phyloP scores from a whole-genome alignment of 495 filamentous ascomycete species.

The Geoglossum glabrum region DNA sequence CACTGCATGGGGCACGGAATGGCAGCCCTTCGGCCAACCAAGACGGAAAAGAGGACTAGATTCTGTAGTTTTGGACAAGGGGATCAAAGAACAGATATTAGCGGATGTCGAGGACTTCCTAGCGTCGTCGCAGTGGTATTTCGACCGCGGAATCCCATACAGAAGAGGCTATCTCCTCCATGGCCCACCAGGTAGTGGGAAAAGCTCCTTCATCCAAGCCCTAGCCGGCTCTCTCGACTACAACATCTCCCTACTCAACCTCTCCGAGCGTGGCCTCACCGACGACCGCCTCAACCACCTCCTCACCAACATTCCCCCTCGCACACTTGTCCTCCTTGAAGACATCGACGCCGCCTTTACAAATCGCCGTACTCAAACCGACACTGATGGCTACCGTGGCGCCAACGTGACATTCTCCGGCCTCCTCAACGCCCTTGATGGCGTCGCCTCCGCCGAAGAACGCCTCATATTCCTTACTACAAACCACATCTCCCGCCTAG shows the following conservation, averaged over 20 bases:
- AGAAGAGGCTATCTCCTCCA: conserved; percentile 84
- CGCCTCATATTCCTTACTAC: conserved; percentile 87
- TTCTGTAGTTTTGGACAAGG: conserved; percentile 71
- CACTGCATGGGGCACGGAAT: conserved; percentile 57
- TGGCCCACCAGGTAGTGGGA: conserved; percentile 84
- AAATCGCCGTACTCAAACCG: conserved; percentile 50
- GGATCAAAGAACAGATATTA: conserved; percentile 71
- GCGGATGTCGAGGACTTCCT: conserved; percentile 74
- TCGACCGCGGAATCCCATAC: conserved; percentile 88
- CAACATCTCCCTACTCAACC: conserved; percentile 81
- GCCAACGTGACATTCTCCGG: conserved; percentile 92
- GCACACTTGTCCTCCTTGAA: conserved; percentile 75
- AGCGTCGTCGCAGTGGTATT: conserved; percentile 63
- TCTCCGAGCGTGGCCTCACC: conserved; percentile 81
- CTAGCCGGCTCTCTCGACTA: conserved; percentile 83
- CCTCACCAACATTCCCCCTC: conserved; percentile 66
- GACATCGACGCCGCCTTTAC: conserved; percentile 88
- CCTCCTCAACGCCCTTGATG: conserved; percentile 80
- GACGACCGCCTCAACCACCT: conserved; percentile 83
- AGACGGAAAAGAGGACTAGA: conserved; percentile 70
- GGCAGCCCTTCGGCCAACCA: conserved; percentile 73
- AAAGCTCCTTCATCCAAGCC: conserved; percentile 92
- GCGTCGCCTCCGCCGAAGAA: conserved; percentile 88
- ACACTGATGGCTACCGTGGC: conserved; percentile 70
- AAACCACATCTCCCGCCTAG: conserved; percentile 77